These are phyloP conservation scores for Backusella circina DNA, from an alignment of 192 early-diverging fungal genomes.

Conservation along the genomic window DNA sequence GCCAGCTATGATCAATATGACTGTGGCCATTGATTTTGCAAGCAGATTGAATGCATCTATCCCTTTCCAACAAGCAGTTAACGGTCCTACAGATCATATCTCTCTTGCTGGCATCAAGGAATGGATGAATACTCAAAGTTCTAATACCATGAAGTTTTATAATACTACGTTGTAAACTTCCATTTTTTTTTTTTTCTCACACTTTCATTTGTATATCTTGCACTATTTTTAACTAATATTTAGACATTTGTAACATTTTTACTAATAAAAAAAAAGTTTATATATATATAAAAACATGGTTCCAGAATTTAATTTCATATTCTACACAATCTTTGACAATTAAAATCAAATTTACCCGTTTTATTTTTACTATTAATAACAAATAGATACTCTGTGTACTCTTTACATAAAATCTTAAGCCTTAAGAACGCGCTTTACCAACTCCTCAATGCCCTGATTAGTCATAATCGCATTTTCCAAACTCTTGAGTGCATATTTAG, in stretches of 20 bases:
- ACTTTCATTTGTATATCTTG: not conserved
- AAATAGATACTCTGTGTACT: not conserved
- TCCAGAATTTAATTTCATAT: not conserved
- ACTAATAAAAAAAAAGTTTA: not conserved
- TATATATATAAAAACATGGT: not conserved
- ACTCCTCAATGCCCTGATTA: conserved; percentile 36
- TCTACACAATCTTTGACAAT: not conserved
- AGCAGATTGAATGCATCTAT: not conserved
- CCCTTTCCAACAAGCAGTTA: not conserved
- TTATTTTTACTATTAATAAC: not conserved
- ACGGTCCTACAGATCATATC: not conserved
- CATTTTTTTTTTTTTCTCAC: not conserved
- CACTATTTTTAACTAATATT: not conserved
- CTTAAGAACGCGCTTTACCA: conserved; percentile 26
- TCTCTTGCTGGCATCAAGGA: conserved; percentile 8
- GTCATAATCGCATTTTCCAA: conserved; percentile 77
- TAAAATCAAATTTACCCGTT: not conserved
- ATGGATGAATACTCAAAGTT: conserved; percentile 1
- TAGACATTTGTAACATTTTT: not conserved
- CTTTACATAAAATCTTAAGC: not conserved
- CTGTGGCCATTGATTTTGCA: not conserved
- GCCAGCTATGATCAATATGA: not conserved
- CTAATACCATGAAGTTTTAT: not conserved
- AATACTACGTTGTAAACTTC: not conserved
- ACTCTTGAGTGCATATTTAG: conserved; percentile 78